These are phyloP conservation scores for Syzygium oleosum DNA, from an alignment of 345 rosid species.

Conservation along the genomic window DNA sequence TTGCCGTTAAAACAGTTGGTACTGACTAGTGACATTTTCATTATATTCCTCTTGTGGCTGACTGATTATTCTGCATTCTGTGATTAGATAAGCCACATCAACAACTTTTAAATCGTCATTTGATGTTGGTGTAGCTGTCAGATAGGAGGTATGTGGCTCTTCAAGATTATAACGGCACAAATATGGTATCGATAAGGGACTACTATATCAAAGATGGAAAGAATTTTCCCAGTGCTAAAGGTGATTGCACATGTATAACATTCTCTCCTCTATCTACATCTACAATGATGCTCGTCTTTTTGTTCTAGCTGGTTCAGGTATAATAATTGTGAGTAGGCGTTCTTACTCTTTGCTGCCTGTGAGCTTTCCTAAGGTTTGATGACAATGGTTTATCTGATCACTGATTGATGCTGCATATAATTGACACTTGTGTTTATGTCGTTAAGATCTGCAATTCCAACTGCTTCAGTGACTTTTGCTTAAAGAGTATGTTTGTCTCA, in stretches of 20 bases:
- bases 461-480: not conserved
- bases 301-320: not conserved
- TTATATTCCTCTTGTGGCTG: not conserved
- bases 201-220: conserved; percentile 31
- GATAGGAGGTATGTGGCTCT: conserved; percentile 38
- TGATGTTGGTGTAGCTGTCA: conserved; percentile 42
- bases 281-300: not conserved
- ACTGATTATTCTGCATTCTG: not conserved
- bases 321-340: not conserved
- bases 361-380: not conserved
- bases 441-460: not conserved
- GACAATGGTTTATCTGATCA: not conserved
- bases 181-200: conserved; percentile 46
- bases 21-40: not conserved
- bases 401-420: not conserved
- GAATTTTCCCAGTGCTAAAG: conserved; percentile 36
- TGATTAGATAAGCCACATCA: not conserved
- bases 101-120: not conserved
- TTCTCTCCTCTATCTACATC: not conserved
- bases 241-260: conserved; percentile 10
- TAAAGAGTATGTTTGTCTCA: not conserved
- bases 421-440: not conserved
- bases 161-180: conserved; percentile 36
- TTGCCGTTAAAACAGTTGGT: not conserved
- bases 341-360: not conserved